phyloP scores from a whole-genome alignment of 2,329 filamentous ascomycete genomes.

The Cladosporium sp. region DNA sequence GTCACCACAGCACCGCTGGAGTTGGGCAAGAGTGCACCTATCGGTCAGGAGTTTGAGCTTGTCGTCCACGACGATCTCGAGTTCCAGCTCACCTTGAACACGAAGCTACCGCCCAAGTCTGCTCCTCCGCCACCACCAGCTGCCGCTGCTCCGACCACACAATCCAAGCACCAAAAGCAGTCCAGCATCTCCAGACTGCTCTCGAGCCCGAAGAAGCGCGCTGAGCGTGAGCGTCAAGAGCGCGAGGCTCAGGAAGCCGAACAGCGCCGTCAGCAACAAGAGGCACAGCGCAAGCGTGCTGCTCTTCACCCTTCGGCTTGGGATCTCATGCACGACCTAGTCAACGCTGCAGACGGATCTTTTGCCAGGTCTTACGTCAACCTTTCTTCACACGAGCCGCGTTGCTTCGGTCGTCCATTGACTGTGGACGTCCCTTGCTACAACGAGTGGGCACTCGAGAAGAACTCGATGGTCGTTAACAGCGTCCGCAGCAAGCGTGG shows the following conservation, averaged over 20 bases:
- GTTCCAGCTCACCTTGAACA: conserved; percentile 95
- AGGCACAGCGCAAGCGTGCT: conserved; percentile 55
- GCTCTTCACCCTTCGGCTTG: conserved; percentile 71
- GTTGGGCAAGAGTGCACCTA: conserved; percentile 85
- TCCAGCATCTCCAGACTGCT: conserved; percentile 91
- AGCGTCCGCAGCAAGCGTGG: conserved; percentile 86
- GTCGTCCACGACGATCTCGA: conserved; percentile 97
- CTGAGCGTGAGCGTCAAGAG: conserved; percentile 83
- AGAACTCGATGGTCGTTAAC: conserved; percentile 67
- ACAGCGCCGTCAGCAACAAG: conserved; percentile 41
- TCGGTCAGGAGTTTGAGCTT: conserved; percentile 96
- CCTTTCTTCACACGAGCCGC: conserved; percentile 85
- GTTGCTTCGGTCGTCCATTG: conserved; percentile 85
- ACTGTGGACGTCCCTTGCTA: conserved; percentile 90
- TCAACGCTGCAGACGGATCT: conserved; percentile 83
- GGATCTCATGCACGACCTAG: conserved; percentile 82
- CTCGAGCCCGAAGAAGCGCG: conserved; percentile 93
- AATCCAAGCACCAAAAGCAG: conserved; percentile 72
- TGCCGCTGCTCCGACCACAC: conserved; percentile 49
- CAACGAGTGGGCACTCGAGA: conserved; percentile 97
- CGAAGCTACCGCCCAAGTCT: conserved; percentile 81
- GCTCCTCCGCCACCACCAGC: conserved; percentile 39
- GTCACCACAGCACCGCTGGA: conserved; percentile 97
- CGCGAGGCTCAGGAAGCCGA: conserved; percentile 75
- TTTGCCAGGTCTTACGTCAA: conserved; percentile 94